Percentiles rank a stretch among this genome's conserved stretches.
Evolutionary conservation across 1,139 yeast genomes (phyloP).

Genomic region (Kodamaea anthophila): DNA sequence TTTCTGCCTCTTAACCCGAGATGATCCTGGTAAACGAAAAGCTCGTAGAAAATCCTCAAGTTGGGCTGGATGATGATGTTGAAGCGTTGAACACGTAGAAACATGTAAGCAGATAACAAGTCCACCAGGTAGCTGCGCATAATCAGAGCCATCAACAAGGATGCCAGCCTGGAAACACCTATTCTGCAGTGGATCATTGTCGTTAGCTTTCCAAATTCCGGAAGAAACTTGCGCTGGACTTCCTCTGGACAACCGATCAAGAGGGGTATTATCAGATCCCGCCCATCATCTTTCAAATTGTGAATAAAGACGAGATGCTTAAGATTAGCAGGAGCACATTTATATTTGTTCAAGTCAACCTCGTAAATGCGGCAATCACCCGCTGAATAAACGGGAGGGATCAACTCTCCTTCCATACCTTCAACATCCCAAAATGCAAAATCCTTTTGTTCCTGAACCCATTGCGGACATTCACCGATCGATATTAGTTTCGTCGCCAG

Average conservation of each 20-base stretch:
- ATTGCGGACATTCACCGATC: slow-evolving; percentile 33
- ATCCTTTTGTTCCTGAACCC: slow-evolving; percentile 19
- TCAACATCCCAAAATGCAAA: slow-evolving; percentile 18
- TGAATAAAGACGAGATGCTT: slow-evolving; percentile 27
- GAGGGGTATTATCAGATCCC: slow-evolving; percentile 29
- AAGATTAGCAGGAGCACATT: slow-evolving; percentile 15
- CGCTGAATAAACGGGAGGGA: slow-evolving; percentile 23
- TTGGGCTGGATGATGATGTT: slow-evolving; percentile 91
- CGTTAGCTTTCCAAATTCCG: slow-evolving; percentile 16
- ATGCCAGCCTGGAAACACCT: slow-evolving; percentile 88
- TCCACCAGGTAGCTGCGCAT: slow-evolving; percentile 67
- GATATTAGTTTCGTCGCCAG: slow-evolving; percentile 25
- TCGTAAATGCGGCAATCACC: slow-evolving; percentile 26
- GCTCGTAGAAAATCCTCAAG: slow-evolving; percentile 76
- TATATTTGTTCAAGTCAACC: slow-evolving; percentile 13
- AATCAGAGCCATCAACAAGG: slow-evolving; percentile 84
- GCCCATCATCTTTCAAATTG: slow-evolving; percentile 38
- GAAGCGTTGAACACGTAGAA: slow-evolving; percentile 75
- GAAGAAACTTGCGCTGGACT: slow-evolving; percentile 26
- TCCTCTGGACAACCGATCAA: slow-evolving; percentile 26
- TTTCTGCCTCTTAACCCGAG: slow-evolving; percentile 16
- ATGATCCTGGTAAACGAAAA: slow-evolving; percentile 70
- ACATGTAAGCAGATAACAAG: slow-evolving; percentile 68
- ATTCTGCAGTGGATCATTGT: slow-evolving; percentile 84
- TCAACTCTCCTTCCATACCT: slow-evolving; percentile 4